Conservation (phyloP, 208 protist species). For the Acanthamoeba polyphaga region DNA sequence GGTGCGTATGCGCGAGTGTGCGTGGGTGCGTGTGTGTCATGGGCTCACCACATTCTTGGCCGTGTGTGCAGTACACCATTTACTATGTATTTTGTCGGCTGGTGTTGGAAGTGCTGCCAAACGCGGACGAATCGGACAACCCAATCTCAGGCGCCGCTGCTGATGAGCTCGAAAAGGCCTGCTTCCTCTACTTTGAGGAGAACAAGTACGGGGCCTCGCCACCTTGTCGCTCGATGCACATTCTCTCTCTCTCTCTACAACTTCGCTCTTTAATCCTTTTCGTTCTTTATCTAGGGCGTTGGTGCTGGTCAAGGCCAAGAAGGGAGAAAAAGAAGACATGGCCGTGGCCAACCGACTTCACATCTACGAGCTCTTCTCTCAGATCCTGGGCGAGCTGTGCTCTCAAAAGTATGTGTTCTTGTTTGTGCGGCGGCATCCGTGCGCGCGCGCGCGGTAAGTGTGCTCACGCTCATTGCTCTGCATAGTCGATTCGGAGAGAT, state of each 20-base stretch:
- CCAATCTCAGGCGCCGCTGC: constrained; percentile 11
- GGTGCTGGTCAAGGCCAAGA: constrained; percentile 64
- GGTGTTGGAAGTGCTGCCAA: constrained; percentile 33
- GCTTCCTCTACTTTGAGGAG: constrained; percentile 73
- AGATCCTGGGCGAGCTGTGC: constrained; percentile 61
- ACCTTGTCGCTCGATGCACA: no score
- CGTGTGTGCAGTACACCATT: constrained; percentile 24
- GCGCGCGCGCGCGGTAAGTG: not conserved
- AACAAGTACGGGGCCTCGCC: constrained; percentile 36
- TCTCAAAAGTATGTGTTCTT: constrained; percentile 6
- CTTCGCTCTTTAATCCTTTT: not conserved
- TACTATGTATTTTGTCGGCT: constrained; percentile 64
- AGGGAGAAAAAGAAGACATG: constrained; percentile 46
- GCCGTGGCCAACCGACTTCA: constrained; percentile 43
- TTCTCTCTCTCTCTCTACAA: not conserved
- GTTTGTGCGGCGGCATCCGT: not conserved
- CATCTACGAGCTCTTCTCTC: constrained; percentile 65
- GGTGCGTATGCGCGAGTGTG: not conserved
- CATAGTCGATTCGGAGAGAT: constrained; percentile 49
- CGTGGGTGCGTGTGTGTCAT: not conserved
- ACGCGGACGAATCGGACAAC: constrained; percentile 18
- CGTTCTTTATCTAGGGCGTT: not conserved
- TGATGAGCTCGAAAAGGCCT: constrained; percentile 63
- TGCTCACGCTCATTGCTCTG: not conserved
- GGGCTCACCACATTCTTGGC: not conserved